phyloP scores from a whole-genome alignment of 2,329 filamentous ascomycete species.

The Saccharata proteae region DNA sequence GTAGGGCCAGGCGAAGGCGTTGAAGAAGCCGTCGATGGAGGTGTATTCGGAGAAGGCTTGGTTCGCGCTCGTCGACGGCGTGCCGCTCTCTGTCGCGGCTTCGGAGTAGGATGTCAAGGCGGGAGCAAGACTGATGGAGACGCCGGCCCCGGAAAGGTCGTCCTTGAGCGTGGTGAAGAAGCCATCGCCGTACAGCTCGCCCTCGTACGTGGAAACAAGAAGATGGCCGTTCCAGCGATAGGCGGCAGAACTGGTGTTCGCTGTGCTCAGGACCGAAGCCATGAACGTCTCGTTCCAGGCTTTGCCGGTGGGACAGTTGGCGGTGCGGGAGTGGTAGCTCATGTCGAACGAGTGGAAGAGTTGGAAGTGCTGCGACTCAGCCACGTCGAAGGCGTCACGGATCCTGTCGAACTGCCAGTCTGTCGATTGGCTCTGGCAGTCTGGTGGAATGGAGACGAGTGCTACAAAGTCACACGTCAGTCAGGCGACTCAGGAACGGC shows the following conservation, averaged over 20 bases:
- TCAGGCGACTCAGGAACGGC: constrained; percentile 1
- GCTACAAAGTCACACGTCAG: constrained; percentile 10
- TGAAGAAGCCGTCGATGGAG: constrained; percentile 25
- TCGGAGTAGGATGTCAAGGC: constrained; percentile 22
- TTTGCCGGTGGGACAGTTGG: constrained; percentile 14
- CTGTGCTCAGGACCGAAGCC: constrained; percentile 18
- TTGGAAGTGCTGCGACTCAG: constrained; percentile 21
- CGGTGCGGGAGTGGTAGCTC: constrained; percentile 16
- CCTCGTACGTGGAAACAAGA: constrained; percentile 24
- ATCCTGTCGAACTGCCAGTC: constrained; percentile 23
- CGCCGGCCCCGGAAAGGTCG: constrained; percentile 9
- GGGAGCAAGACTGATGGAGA: constrained; percentile 22
- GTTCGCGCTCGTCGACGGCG: constrained; percentile 13
- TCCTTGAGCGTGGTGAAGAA: constrained; percentile 20
- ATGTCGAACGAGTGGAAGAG: constrained; percentile 29
- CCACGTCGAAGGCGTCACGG: constrained; percentile 23
- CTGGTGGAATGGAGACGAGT: constrained; percentile 25
- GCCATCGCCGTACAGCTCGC: constrained; percentile 23
- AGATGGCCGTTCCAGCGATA: constrained; percentile 26
- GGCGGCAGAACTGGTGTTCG: constrained; percentile 11
- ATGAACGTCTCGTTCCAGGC: constrained; percentile 28
- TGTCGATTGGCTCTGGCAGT: constrained; percentile 16
- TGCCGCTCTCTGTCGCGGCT: constrained; percentile 15
- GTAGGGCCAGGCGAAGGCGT: constrained; percentile 12
- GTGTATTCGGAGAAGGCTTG: constrained; percentile 19